Evolutionary conservation across 345 rosid species (phyloP), one percentile per base, ranked within the genome.

Genomic region (Ailanthus altissimus): DNA sequence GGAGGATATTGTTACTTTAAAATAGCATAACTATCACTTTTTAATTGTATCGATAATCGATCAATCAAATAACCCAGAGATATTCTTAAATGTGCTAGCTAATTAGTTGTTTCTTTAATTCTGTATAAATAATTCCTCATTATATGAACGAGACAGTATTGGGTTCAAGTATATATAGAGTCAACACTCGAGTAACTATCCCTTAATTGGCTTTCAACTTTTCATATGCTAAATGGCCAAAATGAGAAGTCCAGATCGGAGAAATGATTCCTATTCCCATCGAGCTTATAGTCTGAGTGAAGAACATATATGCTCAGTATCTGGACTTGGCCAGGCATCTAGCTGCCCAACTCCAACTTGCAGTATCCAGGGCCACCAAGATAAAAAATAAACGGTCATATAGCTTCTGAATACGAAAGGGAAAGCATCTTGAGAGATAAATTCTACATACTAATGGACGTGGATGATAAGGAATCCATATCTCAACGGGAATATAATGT

Each of bases 401-500:
- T 75, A 77, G 73, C 76, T 81, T 67, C 15, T 58, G 81, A 82
- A 71, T 70, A 16, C 16, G 81, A 83, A 75, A 76, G 70, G 78
- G 56, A 46, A 66, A 47, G 59, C 8, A 68, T 67, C 77, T 42
- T 2, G 46, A 64, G 26, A 58, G 64, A 81, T 61, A 78, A 72
- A 60, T 81, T 77, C 73, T 70, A 49, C 50, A 54, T 9, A 67
- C 11, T 5, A 40, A 32, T 67, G 75, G 75, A 72, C 75, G 82
- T 79, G 86, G 89, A 86, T 83, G 86, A 86, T 86, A 86, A 81
- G 85, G 83, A 81, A 81, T 81, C 86, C 78, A 60, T 45, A 61
- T 76, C 71, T 73, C 75, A 65, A 71, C 26, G 77, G 47, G 60
- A 51, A 25, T 12, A 57, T 36, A 8, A 53, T 53, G 16, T 73